Evolutionary conservation across 176 grass and related monocot species (phyloP).

Genomic region (Olyra latifolia): DNA sequence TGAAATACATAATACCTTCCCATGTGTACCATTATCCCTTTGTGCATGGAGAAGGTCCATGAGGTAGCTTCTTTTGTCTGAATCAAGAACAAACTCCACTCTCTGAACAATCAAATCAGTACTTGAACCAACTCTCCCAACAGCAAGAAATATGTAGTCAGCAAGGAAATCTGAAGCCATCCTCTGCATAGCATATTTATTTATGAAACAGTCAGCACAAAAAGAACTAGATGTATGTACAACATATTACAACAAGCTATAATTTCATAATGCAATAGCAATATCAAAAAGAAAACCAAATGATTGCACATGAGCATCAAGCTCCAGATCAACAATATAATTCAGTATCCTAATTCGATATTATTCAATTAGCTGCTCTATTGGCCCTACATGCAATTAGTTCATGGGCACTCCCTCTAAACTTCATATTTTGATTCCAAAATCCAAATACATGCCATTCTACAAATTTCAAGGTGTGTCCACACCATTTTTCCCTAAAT

Average conservation of each 20-base stretch:
- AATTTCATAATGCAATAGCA: not conserved
- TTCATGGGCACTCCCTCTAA: no score
- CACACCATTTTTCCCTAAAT: no score
- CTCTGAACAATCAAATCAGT: slow-evolving; percentile 93
- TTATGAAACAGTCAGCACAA: not conserved
- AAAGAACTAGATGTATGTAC: not conserved
- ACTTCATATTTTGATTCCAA: no score
- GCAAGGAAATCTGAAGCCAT: slow-evolving; percentile 86
- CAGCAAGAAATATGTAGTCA: slow-evolving; percentile 87
- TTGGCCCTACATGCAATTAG: no score
- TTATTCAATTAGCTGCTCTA: no score
- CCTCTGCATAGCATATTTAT: slow-evolving; percentile 45
- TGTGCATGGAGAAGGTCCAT: slow-evolving; percentile 96
- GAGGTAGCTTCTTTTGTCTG: slow-evolving; percentile 87
- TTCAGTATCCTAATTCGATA: not conserved
- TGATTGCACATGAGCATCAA: not conserved
- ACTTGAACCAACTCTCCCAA: slow-evolving; percentile 96
- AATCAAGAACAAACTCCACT: slow-evolving; percentile 84
- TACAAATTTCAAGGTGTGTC: no score
- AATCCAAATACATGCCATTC: no score
- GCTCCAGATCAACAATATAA: not conserved
- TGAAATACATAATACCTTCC: slow-evolving; percentile 53
- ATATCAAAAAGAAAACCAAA: not conserved
- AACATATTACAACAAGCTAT: not conserved
- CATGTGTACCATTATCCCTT: slow-evolving; percentile 70